Base-by-base conservation (phyloP, 2,329 filamentous ascomycete species). In the Pseudogymnoascus sp. region DNA sequence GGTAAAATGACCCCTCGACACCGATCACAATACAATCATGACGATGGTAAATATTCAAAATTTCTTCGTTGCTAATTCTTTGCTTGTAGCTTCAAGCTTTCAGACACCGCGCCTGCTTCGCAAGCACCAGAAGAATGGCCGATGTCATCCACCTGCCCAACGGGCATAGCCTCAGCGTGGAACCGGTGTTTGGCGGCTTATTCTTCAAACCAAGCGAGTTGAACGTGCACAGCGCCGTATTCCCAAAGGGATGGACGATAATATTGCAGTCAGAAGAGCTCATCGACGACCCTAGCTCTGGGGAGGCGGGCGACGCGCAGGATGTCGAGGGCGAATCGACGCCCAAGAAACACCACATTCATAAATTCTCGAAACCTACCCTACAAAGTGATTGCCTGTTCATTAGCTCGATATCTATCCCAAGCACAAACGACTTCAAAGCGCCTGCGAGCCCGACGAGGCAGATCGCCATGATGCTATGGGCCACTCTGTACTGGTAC, bases 401-500 rank as follows among this genome's bases (percentile, higher is more conserved):
- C 78, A 93, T 97, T 70, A 96, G 92, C 3, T 93, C 90, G 66
- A 92, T 96, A 67, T 93, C 91, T 60, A 91, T 89, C 68, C 91
- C 93, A 0, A 89, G 88, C 60, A 89, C 81, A 74, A 85, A 78
- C 72, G 91, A 96, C 60, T 96, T 89, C 78, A 91, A 89, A 72
- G 86, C 91, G 0, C 84, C 88, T 1, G 86, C 82, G 13, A 96
- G 91, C 66, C 91, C 91, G 0, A 95, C 91, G 0, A 82, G 93
- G 50, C 90, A 96, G 77, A 90, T 96, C 65, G 93, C 93, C 68
- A 92, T 97, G 90, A 96, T 97, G 89, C 82, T 97, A 6, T 97
- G 91, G 90, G 86, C 92, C 35, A 93, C 91, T 1, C 79, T 97
- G 44, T 96, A 91, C 79, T 97, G 93, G 93, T 97, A 97, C 79